Evolutionary conservation across 768 basidiomycete genomes (phyloP).

Genomic region (Boletellus ananas): DNA sequence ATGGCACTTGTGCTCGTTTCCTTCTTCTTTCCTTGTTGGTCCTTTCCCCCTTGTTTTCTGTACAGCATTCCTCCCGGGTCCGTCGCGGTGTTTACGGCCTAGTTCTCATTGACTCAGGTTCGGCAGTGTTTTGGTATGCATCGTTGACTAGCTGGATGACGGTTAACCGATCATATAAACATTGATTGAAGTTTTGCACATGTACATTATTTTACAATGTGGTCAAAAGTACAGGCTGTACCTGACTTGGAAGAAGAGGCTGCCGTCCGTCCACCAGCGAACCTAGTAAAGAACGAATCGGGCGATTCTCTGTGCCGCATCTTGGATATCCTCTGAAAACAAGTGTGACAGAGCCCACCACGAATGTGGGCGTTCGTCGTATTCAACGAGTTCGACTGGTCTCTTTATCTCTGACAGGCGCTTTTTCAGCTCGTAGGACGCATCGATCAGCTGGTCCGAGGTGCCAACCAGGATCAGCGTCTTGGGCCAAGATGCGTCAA

Average conservation of each 20-base stretch:
- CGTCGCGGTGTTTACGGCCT: not conserved
- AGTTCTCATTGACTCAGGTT: slow-evolving; percentile 3
- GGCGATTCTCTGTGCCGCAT: slow-evolving; percentile 10
- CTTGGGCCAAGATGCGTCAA: slow-evolving; percentile 17
- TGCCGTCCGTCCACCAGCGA: not conserved
- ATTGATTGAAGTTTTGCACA: slow-evolving; percentile 1
- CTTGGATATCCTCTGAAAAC: slow-evolving; percentile 15
- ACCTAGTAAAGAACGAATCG: slow-evolving; percentile 2
- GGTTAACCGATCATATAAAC: slow-evolving; percentile 12
- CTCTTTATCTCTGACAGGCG: not conserved
- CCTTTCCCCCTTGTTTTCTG: slow-evolving; percentile 4
- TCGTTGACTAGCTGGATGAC: slow-evolving; percentile 18
- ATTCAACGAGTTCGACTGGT: slow-evolving; percentile 24
- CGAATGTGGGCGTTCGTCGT: slow-evolving; percentile 19
- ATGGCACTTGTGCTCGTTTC: slow-evolving; percentile 7
- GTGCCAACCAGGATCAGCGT: slow-evolving; percentile 22
- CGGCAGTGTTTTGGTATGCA: slow-evolving; percentile 6
- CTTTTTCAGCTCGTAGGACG: slow-evolving; percentile 6
- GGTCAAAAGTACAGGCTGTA: not conserved
- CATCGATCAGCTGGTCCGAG: slow-evolving; percentile 12
- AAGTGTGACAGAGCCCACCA: slow-evolving; percentile 19
- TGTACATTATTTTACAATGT: not conserved
- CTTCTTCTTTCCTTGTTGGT: slow-evolving; percentile 1
- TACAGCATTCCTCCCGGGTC: slow-evolving; percentile 4
- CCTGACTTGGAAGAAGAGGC: not conserved